phyloP scores from a whole-genome alignment of 2,329 filamentous ascomycete genomes.

The Metarhizium anisopliae region DNA sequence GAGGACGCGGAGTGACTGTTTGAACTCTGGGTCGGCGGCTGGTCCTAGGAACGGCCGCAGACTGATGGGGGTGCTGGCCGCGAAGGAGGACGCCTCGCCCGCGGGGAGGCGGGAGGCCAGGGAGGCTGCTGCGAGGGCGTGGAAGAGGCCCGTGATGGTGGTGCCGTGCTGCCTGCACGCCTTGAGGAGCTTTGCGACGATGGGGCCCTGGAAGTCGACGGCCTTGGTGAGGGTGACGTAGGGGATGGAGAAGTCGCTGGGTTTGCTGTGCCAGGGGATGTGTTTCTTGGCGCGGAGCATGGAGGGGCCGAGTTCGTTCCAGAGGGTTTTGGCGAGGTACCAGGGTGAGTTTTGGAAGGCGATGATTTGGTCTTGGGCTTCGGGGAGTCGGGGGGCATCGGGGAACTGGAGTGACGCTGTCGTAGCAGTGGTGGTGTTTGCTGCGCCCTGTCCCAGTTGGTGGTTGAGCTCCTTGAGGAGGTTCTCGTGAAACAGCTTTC shows the following conservation, averaged over 20 bases:
- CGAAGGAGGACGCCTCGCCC: slow-evolving; percentile 23
- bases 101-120: slow-evolving; percentile 28
- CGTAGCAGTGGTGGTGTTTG: not conserved
- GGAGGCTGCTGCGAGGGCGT: slow-evolving; percentile 34
- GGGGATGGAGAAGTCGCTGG: slow-evolving; percentile 25
- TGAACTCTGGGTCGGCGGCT: slow-evolving; percentile 14
- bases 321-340: slow-evolving; percentile 32
- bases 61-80: slow-evolving; percentile 32
- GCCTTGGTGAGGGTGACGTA: slow-evolving; percentile 27
- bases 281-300: slow-evolving; percentile 24
- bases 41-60: slow-evolving; percentile 29
- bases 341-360: slow-evolving; percentile 27
- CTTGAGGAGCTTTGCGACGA: slow-evolving; percentile 23
- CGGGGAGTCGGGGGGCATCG: slow-evolving; percentile 22
- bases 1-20: slow-evolving; percentile 26
- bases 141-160: slow-evolving; percentile 40
- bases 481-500: slow-evolving; percentile 37
- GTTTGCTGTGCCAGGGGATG: slow-evolving; percentile 28
- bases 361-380: slow-evolving; percentile 32
- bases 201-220: slow-evolving; percentile 23
- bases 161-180: slow-evolving; percentile 30
- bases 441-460: not conserved
- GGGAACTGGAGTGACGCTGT: slow-evolving; percentile 22
- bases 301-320: slow-evolving; percentile 28
- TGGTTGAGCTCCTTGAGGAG: slow-evolving; percentile 34